Percentiles rank a stretch among this genome's conserved stretches.
These are phyloP conservation scores for Phytophthora vignae DNA, from an alignment of 352 stramenopile genomes.

Conservation along the genomic window DNA sequence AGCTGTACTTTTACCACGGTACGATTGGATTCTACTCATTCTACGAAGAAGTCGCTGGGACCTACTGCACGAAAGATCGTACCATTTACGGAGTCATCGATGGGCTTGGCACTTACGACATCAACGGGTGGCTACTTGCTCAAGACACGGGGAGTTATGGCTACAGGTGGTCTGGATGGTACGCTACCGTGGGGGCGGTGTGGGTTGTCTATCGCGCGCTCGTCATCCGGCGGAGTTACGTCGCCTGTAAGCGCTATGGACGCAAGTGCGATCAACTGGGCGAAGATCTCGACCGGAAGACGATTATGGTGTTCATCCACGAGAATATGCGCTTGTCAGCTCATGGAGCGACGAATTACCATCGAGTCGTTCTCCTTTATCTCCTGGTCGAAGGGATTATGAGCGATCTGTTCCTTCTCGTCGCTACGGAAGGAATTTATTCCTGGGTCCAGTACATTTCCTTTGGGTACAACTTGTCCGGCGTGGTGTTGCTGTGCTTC, in stretches of 20 bases:
- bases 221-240: conserved; percentile 22
- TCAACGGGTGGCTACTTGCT: neutral
- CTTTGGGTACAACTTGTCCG: conserved; percentile 36
- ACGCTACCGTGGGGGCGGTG: conserved; percentile 2
- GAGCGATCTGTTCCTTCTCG: conserved; percentile 38
- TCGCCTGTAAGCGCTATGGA: conserved; percentile 22
- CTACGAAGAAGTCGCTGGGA: neutral
- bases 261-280: conserved; percentile 1
- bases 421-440: conserved; percentile 21
- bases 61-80: neutral
- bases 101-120: neutral
- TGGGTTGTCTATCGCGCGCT: conserved; percentile 16
- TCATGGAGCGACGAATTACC: conserved; percentile 33
- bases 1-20: neutral
- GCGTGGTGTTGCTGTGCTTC: conserved; percentile 31
- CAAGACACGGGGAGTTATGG: neutral
- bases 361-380: conserved; percentile 31
- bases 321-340: conserved; percentile 32
- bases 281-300: conserved; percentile 12
- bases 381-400: conserved; percentile 34
- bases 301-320: conserved; percentile 32
- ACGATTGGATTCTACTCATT: neutral
- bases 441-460: conserved; percentile 31
- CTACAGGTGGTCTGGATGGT: conserved; percentile 16
- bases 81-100: neutral